Conservation (phyloP, 2,329 filamentous ascomycete genomes). For the Beauveria asiatica region DNA sequence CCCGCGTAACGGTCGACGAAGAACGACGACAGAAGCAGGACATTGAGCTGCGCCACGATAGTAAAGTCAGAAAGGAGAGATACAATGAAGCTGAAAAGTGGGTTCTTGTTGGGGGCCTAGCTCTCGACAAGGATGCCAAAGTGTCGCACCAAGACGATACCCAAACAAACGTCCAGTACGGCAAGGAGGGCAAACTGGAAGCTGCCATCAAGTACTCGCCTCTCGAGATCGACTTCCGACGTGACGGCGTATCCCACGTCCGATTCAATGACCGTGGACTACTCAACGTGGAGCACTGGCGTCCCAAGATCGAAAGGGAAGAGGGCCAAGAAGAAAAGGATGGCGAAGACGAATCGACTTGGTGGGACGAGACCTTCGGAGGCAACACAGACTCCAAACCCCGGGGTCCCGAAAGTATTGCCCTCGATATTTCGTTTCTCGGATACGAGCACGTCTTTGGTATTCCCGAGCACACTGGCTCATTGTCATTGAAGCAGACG, state of each 20-base stretch:
- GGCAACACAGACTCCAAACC: slow-evolving; percentile 94
- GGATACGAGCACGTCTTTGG: slow-evolving; percentile 90
- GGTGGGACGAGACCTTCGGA: slow-evolving; percentile 97
- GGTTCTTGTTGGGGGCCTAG: slow-evolving; percentile 74
- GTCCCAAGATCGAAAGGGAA: slow-evolving; percentile 66
- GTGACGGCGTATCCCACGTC: slow-evolving; percentile 73
- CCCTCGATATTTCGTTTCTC: slow-evolving; percentile 82
- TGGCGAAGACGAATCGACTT: slow-evolving; percentile 74
- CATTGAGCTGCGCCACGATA: slow-evolving; percentile 78
- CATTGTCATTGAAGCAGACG: slow-evolving; percentile 82
- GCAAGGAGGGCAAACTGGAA: slow-evolving; percentile 66
- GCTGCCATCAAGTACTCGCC: slow-evolving; percentile 77
- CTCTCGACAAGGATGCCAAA: slow-evolving; percentile 62
- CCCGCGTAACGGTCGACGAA: slow-evolving; percentile 83
- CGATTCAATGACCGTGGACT: slow-evolving; percentile 85
- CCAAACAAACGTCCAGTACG: slow-evolving; percentile 71
- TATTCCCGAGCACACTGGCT: slow-evolving; percentile 85
- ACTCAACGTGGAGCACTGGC: slow-evolving; percentile 93
- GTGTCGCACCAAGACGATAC: slow-evolving; percentile 56
- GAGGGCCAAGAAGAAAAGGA: slow-evolving; percentile 38
- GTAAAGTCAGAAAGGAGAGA: slow-evolving; percentile 77
- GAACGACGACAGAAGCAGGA: slow-evolving; percentile 82
- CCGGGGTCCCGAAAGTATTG: slow-evolving; percentile 86
- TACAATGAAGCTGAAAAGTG: slow-evolving; percentile 89
- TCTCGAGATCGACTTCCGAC: slow-evolving; percentile 77